These are phyloP conservation scores for Microglena sp. DNA, from an alignment of 139 green algal species.

Conservation along the genomic window DNA sequence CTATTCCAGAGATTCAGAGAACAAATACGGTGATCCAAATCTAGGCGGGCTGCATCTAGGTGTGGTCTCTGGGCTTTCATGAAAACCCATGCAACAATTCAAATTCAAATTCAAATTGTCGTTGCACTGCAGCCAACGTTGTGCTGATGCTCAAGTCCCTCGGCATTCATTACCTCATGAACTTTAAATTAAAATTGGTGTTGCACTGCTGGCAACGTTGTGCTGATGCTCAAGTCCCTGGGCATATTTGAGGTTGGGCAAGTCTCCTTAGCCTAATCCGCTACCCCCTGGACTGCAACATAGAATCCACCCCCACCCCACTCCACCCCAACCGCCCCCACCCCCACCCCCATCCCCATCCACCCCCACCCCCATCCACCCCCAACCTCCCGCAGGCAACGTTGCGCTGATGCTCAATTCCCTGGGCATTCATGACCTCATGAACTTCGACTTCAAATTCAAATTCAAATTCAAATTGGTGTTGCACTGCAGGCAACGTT, in stretches of 20 bases:
- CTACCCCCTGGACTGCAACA: too few relatives aligned
- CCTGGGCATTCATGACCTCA: neutral
- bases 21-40: conserved; percentile 69
- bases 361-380: too few relatives aligned
- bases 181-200: conserved; percentile 80
- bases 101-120: too few relatives aligned
- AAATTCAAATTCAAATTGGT: too few relatives aligned
- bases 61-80: neutral
- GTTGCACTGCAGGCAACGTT: conserved; percentile 59
- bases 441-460: neutral
- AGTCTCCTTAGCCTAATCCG: too few relatives aligned
- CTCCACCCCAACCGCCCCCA: too few relatives aligned
- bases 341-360: too few relatives aligned
- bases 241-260: conserved; percentile 88
- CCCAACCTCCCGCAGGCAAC: too few relatives aligned
- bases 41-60: too few relatives aligned
- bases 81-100: neutral
- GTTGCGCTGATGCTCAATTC: neutral
- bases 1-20: conserved; percentile 92
- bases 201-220: conserved; percentile 64
- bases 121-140: conserved; percentile 58
- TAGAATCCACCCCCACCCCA: too few relatives aligned
- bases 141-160: conserved; percentile 92
- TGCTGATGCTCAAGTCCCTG: conserved; percentile 90
- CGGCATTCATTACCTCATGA: conserved; percentile 81